A percentile compares a stretch with the other conserved stretches of the same genome.
phyloP scores from a whole-genome alignment of 768 basidiomycete species.

The Porphyrellus cyaneotinctus region DNA sequence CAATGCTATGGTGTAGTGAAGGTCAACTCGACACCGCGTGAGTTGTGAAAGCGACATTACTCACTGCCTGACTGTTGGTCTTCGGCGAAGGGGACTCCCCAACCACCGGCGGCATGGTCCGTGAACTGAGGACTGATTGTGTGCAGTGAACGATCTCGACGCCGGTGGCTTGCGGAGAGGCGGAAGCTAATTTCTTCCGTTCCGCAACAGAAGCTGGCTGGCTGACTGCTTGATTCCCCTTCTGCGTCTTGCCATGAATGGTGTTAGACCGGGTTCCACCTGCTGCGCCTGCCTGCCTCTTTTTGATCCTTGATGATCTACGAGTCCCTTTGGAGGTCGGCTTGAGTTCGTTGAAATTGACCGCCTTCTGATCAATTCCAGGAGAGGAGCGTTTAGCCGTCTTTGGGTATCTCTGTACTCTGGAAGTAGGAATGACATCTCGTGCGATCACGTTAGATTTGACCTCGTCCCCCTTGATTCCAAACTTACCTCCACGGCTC shows the following conservation, averaged over 20 bases:
- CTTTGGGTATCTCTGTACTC: slow-evolving; percentile 32
- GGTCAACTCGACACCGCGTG: neutral
- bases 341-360: slow-evolving; percentile 33
- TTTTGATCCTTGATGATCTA: slow-evolving; percentile 18
- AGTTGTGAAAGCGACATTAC: neutral
- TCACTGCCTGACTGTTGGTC: slow-evolving; percentile 4
- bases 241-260: slow-evolving; percentile 26
- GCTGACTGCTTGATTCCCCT: slow-evolving; percentile 2
- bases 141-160: neutral
- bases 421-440: slow-evolving; percentile 3
- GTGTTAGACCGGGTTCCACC: slow-evolving; percentile 14
- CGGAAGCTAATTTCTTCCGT: neutral
- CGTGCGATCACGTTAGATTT: neutral
- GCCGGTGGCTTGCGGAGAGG: neutral
- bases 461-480: neutral
- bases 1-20: slow-evolving; percentile 1
- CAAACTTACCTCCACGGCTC: slow-evolving; percentile 7
- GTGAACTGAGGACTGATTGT: neutral
- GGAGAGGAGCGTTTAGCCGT: slow-evolving; percentile 35
- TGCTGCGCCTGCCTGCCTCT: slow-evolving; percentile 3
- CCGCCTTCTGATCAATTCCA: neutral
- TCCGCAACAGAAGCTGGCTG: neutral
- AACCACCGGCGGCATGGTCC: neutral
- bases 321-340: slow-evolving; percentile 7
- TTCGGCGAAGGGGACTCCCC: neutral